These are phyloP conservation scores for Penicillium macrosclerotiorum DNA, from an alignment of 495 filamentous ascomycete species.

Conservation along the genomic window DNA sequence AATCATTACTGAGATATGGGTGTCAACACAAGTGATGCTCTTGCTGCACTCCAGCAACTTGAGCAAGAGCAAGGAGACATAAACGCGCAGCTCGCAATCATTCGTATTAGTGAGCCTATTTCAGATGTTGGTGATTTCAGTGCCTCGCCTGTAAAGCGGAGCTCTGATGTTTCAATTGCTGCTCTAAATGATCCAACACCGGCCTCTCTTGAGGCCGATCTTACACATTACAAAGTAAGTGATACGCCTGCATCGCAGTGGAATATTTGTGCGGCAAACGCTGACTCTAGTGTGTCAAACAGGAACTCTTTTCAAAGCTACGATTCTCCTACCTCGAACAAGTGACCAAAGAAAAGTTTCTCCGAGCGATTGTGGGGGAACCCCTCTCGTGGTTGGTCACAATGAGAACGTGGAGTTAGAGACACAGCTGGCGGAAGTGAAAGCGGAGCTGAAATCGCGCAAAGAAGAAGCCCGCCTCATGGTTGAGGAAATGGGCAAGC, in stretches of 20 bases:
- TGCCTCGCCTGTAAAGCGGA: conserved; percentile 46
- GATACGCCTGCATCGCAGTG: neutral
- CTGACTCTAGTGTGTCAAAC: neutral
- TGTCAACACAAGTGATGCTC: conserved; percentile 25
- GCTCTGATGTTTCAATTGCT: conserved; percentile 64
- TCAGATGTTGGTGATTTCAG: conserved; percentile 39
- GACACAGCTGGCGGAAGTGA: conserved; percentile 63
- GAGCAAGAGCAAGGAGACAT: conserved; percentile 48
- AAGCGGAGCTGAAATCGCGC: conserved; percentile 69
- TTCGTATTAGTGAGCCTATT: conserved; percentile 74
- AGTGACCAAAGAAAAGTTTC: conserved; percentile 93
- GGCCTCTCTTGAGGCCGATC: conserved; percentile 74
- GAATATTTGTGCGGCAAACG: neutral
- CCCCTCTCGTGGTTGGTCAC: conserved; percentile 79
- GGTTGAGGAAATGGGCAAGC: conserved; percentile 67
- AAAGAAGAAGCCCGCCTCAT: conserved; percentile 78
- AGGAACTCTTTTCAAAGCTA: conserved; percentile 92
- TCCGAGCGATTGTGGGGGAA: conserved; percentile 91
- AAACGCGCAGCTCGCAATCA: conserved; percentile 59
- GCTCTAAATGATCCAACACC: conserved; percentile 69
- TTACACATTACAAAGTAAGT: conserved; percentile 77
- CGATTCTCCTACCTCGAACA: conserved; percentile 79
- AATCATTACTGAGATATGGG: too few relatives aligned
- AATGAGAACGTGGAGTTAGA: conserved; percentile 83
- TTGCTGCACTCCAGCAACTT: conserved; percentile 39